Base-by-base conservation (phyloP, 305 asterid species). In the Rubia balearica region DNA sequence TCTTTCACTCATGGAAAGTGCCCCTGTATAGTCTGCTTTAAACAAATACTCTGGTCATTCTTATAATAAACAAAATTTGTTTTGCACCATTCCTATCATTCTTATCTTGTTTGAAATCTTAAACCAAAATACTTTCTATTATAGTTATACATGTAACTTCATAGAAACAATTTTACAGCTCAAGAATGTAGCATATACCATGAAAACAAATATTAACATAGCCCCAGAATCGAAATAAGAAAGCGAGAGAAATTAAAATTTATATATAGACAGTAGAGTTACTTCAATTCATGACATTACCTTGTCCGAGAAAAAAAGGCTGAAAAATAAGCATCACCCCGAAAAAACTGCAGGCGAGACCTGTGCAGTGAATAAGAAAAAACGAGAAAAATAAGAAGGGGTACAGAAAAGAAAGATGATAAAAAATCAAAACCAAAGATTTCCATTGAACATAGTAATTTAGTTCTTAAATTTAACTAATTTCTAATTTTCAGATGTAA, bases 281-380 rank as follows among this genome's bases (percentile, higher is more conserved):
- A n/a, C 40, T 21, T 41, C 9, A 55, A 75, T 72, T 65, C 69
- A 16, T 46, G 38, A 57, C 7, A 55, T 63, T 73, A 81, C 85
- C 83, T 81, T 73, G 76, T 73, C 72, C 24, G 53, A 41, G 68
- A 53, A 70, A 61, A 76, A 78, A 40, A 56, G 83, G 76, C 73
- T 68, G 76, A 70, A 81, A 81, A 48, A 81, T 69, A 71, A 81
- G 78, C 10, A 81, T 69, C 64, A 78, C 77, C 10, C 85, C 85
- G 45, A 81, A 81, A 78, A 76, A 78, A 73, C 85, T 81, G 81
- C 81, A 75, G 55, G 83, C 85, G 55, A 81, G 80, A 56, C 83
- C 85, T 81, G 83, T 59, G 73, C 49, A 72, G 74, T 71, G 40
- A 55, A 69, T 46, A 12, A 24, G 53, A 42, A 65, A 51, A 57